phyloP scores from a whole-genome alignment of 345 rosid genomes.

The Bretschneidera sinensis region DNA sequence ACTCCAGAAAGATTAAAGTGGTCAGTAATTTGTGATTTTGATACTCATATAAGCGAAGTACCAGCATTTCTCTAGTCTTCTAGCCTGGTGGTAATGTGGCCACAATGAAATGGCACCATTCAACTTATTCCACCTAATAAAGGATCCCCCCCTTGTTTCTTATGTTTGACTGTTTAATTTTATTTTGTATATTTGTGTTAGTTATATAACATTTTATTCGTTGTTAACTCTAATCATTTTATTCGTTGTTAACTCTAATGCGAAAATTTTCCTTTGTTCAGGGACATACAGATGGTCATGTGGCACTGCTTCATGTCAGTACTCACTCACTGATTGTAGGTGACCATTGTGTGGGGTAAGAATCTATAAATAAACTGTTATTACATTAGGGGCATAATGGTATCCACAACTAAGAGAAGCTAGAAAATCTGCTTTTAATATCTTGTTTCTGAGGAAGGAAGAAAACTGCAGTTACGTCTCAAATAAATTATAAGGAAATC shows the following conservation, averaged over 20 bases:
- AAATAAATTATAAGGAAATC: too few relatives aligned
- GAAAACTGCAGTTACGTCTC: neutral
- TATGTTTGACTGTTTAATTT: neutral
- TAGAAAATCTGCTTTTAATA: neutral
- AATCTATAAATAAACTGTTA: slow-evolving; percentile 12
- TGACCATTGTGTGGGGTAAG: slow-evolving; percentile 96
- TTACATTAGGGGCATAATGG: neutral
- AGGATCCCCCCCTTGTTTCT: neutral
- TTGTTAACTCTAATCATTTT: neutral
- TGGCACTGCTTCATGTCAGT: slow-evolving; percentile 58
- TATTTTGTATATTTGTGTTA: neutral
- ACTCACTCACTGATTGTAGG: slow-evolving; percentile 75
- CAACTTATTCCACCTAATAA: neutral
- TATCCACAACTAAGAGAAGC: neutral
- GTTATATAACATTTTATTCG: neutral
- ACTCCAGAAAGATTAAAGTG: too few relatives aligned
- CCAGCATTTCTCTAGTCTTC: too few relatives aligned
- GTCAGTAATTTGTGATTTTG: too few relatives aligned
- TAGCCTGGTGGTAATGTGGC: too few relatives aligned
- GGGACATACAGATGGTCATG: slow-evolving; percentile 97
- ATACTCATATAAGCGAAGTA: too few relatives aligned
- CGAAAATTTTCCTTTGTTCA: slow-evolving; percentile 26
- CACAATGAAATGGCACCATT: neutral
- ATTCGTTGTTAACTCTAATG: neutral
- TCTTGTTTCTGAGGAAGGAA: neutral